phyloP scores from a whole-genome alignment of 345 rosid species.

The Linum trigynum region DNA sequence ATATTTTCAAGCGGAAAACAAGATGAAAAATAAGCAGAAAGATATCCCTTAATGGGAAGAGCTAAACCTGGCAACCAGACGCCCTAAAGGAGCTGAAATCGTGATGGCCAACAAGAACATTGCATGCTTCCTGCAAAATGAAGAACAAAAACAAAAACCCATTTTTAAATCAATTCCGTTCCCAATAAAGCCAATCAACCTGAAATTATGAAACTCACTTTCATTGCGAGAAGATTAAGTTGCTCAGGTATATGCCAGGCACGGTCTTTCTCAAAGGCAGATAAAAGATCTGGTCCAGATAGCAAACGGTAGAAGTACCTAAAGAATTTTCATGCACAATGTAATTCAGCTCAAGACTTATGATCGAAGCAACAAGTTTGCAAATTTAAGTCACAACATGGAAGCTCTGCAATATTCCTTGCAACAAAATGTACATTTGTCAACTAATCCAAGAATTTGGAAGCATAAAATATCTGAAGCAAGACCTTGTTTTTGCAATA shows the following conservation, averaged over 20 bases:
- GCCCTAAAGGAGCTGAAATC: conserved; percentile 98
- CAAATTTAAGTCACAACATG: neutral
- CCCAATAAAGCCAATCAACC: neutral
- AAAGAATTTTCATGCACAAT: neutral
- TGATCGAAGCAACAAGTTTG: neutral
- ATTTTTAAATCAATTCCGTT: neutral
- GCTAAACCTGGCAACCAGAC: conserved; percentile 71
- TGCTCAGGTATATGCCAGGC: conserved; percentile 81
- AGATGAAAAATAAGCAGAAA: neutral
- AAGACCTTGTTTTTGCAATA: conserved; percentile 21
- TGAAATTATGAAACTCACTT: conserved; percentile 32
- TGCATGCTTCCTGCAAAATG: conserved; percentile 77
- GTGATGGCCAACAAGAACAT: conserved; percentile 69
- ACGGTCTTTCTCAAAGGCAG: conserved; percentile 64
- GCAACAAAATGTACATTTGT: too few relatives aligned
- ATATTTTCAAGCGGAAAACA: neutral
- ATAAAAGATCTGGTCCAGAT: conserved; percentile 62
- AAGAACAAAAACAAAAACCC: neutral
- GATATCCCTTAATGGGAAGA: conserved; percentile 1
- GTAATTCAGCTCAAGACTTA: conserved; percentile 5
- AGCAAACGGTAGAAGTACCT: conserved; percentile 86
- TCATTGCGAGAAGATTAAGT: conserved; percentile 61
- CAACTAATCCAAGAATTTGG: neutral
- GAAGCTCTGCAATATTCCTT: neutral
- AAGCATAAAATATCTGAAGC: neutral